Evolutionary conservation across 2,329 filamentous ascomycete species (phyloP).

Genomic region (Penicillium sp.): DNA sequence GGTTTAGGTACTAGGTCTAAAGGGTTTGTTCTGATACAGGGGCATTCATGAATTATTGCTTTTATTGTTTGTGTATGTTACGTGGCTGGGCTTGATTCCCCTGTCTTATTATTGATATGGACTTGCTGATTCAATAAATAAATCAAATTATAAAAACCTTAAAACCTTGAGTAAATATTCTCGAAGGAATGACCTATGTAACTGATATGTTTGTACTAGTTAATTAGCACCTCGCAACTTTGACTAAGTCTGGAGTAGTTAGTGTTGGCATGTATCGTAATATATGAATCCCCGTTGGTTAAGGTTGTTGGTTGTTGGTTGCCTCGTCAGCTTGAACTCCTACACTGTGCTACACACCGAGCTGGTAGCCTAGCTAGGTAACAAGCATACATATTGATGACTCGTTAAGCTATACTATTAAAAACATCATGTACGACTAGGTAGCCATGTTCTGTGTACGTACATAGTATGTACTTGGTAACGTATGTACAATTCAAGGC

Average conservation of each 20-base stretch:
- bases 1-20: background rate
- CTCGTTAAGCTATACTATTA: too few relatives aligned
- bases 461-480: background rate
- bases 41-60: conserved; percentile 7
- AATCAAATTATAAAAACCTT: too few relatives aligned
- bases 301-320: background rate
- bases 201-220: background rate
- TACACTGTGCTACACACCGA: too few relatives aligned
- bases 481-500: background rate
- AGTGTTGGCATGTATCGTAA: too few relatives aligned
- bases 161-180: background rate
- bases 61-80: conserved; percentile 1
- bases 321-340: background rate
- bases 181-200: background rate
- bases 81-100: background rate
- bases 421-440: too few relatives aligned
- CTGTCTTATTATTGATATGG: background rate
- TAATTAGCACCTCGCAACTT: background rate
- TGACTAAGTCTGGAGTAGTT: too few relatives aligned
- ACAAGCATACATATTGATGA: background rate
- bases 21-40: conserved; percentile 5
- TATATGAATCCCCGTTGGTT: too few relatives aligned
- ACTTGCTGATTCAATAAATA: background rate
- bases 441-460: too few relatives aligned
- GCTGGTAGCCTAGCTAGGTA: background rate